These are phyloP conservation scores for Acanthochlamys bracteata DNA, from an alignment of 106 monocot species.

Conservation along the genomic window DNA sequence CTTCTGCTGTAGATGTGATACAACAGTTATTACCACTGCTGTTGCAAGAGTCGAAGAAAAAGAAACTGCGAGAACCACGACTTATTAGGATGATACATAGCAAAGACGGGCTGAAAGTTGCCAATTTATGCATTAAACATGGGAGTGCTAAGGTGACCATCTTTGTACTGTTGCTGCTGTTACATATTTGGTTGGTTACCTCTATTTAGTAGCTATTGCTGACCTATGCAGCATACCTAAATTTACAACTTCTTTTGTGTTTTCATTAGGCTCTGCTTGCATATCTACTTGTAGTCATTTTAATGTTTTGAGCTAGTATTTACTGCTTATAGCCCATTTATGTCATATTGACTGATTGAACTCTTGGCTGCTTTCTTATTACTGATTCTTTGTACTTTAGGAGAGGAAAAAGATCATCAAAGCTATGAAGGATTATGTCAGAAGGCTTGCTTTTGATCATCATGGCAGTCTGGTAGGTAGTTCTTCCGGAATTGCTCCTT, in stretches of 20 bases:
- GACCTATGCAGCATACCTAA: no score
- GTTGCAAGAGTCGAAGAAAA: slow-evolving; percentile 43
- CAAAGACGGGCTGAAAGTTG: slow-evolving; percentile 76
- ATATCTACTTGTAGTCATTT: no score
- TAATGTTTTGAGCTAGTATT: no score
- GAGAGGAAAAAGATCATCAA: slow-evolving; percentile 96
- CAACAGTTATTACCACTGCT: slow-evolving; percentile 51
- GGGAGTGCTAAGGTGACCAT: slow-evolving; percentile 65
- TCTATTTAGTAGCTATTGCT: no score
- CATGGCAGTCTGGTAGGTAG: slow-evolving; percentile 74
- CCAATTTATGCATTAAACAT: slow-evolving; percentile 79
- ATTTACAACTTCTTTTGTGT: no score
- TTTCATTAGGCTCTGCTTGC: no score
- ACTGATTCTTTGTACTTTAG: slow-evolving; percentile 22
- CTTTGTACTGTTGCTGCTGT: neutral
- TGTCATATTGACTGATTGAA: no score
- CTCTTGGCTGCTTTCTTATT: no score
- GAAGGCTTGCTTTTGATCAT: slow-evolving; percentile 62
- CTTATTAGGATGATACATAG: slow-evolving; percentile 70
- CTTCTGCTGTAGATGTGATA: slow-evolving; percentile 55
- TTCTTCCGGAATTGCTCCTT: no score
- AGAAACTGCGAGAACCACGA: slow-evolving; percentile 36
- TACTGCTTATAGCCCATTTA: no score
- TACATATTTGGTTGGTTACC: neutral
- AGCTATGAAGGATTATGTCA: slow-evolving; percentile 69